Evolutionary conservation across 1,284 basidiomycete species (phyloP).

Genomic region (Trametes polyzona): DNA sequence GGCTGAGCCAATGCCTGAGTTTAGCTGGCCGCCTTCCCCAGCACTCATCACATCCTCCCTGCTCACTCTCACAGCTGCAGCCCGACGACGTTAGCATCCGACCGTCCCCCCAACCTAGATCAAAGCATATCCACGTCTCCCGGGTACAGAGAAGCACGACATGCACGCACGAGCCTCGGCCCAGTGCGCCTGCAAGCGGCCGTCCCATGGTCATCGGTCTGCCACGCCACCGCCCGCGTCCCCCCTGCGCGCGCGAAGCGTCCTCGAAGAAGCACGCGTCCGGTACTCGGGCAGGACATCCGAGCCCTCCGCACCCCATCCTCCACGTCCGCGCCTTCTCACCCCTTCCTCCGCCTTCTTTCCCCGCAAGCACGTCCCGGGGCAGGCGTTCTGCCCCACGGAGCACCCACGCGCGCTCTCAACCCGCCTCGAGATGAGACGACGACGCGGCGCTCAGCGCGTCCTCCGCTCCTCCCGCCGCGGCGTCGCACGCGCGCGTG

Average conservation of each 20-base stretch:
- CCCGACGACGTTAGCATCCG: too few species aligned
- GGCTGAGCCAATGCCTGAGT: neutral
- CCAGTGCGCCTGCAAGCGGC: neutral
- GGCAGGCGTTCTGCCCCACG: neutral
- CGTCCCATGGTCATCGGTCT: neutral
- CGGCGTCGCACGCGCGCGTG: too few species aligned
- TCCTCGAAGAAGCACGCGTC: conserved; percentile 2
- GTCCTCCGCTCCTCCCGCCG: neutral
- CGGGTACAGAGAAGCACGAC: neutral
- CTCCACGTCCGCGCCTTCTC: neutral
- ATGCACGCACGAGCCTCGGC: neutral
- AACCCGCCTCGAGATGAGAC: too few species aligned
- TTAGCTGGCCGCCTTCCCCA: neutral
- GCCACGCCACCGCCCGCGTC: neutral
- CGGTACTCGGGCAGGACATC: conserved; percentile 15
- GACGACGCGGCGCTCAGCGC: neutral
- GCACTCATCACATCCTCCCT: neutral
- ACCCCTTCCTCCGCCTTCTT: neutral
- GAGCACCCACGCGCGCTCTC: neutral
- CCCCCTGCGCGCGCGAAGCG: too few species aligned
- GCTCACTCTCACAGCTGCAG: too few species aligned
- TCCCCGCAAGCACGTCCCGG: conserved; percentile 1
- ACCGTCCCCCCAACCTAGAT: conserved; percentile 1
- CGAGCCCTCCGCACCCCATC: conserved; percentile 8
- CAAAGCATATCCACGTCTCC: conserved; percentile 8